These are phyloP conservation scores for Phoma sp. DNA, from an alignment of 2,329 filamentous ascomycete genomes.

Conservation along the genomic window DNA sequence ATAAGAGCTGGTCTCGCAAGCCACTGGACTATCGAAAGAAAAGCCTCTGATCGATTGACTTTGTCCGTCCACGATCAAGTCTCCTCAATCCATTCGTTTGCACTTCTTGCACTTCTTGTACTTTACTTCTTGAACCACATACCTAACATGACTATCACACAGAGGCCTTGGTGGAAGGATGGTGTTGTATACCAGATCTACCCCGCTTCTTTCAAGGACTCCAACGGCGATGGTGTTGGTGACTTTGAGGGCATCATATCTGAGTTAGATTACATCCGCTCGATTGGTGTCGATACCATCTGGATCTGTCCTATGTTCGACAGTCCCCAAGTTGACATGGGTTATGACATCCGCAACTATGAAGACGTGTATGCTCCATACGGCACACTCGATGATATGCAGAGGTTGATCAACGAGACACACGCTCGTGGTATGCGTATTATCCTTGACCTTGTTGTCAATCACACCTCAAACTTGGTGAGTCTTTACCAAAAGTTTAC, in stretches of 20 bases:
- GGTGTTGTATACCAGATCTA: conserved; percentile 68
- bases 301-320: conserved; percentile 53
- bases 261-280: conserved; percentile 62
- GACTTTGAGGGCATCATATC: conserved; percentile 67
- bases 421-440: conserved; percentile 49
- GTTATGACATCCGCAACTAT: conserved; percentile 51
- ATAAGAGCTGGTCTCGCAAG: conserved; percentile 16
- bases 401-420: conserved; percentile 45
- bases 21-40: conserved; percentile 12
- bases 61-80: conserved; percentile 13
- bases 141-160: conserved; percentile 39
- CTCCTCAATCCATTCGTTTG: background rate
- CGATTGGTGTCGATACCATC: conserved; percentile 53
- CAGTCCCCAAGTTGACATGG: conserved; percentile 57
- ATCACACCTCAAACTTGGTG: conserved; percentile 50
- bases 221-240: conserved; percentile 63
- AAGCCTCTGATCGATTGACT: conserved; percentile 14
- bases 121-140: conserved; percentile 1
- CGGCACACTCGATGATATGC: conserved; percentile 51
- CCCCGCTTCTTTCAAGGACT: conserved; percentile 68
- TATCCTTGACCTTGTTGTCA: conserved; percentile 51
- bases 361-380: conserved; percentile 50
- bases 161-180: conserved; percentile 66
- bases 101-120: conserved; percentile 5
- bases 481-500: background rate